phyloP scores from a whole-genome alignment of 495 filamentous ascomycete genomes.

The Neurospora sp. region DNA sequence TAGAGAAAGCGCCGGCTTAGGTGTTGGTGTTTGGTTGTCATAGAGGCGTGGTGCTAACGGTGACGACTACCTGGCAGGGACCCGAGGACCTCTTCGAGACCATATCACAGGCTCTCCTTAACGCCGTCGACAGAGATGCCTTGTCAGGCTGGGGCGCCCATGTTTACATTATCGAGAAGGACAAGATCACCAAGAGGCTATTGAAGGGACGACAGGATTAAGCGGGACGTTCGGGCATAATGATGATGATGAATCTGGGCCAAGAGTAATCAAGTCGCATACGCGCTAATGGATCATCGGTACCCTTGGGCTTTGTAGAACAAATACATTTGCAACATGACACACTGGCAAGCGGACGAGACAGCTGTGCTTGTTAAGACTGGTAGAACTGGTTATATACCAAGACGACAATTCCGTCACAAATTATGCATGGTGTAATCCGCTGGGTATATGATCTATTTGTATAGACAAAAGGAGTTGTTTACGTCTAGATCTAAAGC shows the following conservation, averaged over 20 bases:
- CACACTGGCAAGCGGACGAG: background rate
- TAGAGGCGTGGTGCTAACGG: background rate
- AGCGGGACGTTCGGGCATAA: conserved; percentile 2
- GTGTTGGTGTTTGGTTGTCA: background rate
- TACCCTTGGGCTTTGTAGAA: background rate
- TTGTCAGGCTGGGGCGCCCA: conserved; percentile 96
- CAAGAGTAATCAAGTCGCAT: background rate
- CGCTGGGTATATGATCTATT: background rate
- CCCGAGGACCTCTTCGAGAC: conserved; percentile 97
- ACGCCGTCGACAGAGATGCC: conserved; percentile 92
- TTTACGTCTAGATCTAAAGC: background rate
- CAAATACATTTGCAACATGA: background rate
- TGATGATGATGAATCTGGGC: background rate
- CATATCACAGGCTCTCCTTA: conserved; percentile 91
- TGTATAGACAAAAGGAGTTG: background rate
- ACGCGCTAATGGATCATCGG: background rate
- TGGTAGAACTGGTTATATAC: background rate
- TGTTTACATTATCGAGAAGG: conserved; percentile 98
- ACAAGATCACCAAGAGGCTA: conserved; percentile 97
- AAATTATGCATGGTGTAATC: background rate
- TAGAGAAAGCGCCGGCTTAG: too few relatives aligned
- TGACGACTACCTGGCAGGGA: conserved; percentile 35
- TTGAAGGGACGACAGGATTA: conserved; percentile 73
- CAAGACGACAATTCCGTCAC: background rate
- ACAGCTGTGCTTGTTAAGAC: background rate